A percentile compares a stretch with the other conserved stretches of the same genome.
Conservation (phyloP, 257 asterid genomes). For the Solanum habrochaites region DNA sequence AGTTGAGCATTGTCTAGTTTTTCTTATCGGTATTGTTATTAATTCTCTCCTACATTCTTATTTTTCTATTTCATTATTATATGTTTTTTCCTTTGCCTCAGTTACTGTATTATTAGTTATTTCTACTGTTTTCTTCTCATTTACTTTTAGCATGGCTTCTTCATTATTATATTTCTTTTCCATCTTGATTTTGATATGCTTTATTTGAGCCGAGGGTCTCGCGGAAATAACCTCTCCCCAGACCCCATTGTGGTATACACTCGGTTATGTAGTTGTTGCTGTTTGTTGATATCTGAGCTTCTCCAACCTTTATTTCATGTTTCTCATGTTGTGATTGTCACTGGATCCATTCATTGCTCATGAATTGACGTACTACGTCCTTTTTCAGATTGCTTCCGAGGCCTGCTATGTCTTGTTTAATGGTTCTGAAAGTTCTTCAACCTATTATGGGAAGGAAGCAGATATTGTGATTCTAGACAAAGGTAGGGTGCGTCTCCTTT, state of each 20-base stretch:
- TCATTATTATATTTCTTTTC: neutral
- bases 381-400: slow-evolving; percentile 25
- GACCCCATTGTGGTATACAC: neutral
- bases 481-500: slow-evolving; percentile 29
- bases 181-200: neutral
- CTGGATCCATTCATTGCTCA: neutral
- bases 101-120: neutral
- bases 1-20: neutral
- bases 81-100: neutral
- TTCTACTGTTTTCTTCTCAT: neutral
- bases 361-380: neutral
- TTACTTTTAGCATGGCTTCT: neutral
- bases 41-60: neutral
- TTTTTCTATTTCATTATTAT: neutral
- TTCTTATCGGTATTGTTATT: neutral
- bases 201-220: neutral
- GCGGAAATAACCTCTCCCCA: neutral
- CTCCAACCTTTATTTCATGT: neutral
- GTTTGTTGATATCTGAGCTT: neutral
- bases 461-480: slow-evolving; percentile 44
- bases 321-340: neutral
- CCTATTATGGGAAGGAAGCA: slow-evolving; percentile 34
- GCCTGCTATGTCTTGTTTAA: slow-evolving; percentile 50
- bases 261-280: neutral
- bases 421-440: slow-evolving; percentile 44